Conservation (phyloP, 257 asterid genomes). For the Marsdenia floribunda region DNA sequence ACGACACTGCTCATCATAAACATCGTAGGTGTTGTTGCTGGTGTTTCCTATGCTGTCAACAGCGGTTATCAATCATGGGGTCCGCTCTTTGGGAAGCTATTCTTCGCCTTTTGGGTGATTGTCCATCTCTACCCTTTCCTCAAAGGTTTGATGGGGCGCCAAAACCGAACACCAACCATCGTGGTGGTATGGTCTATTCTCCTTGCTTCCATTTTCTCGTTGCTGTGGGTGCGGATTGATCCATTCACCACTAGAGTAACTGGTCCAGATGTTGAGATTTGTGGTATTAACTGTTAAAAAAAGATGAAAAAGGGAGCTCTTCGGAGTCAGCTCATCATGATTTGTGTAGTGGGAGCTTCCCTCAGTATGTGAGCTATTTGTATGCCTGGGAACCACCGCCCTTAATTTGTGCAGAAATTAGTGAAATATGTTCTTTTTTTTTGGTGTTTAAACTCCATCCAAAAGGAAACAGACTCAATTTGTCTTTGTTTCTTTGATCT, state of each 20-base stretch:
- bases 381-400: not conserved
- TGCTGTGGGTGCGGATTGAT: slow-evolving; percentile 85
- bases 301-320: not conserved
- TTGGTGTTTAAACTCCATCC: not conserved
- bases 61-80: slow-evolving; percentile 99
- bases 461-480: not conserved
- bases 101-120: slow-evolving; percentile 97
- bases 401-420: slow-evolving; percentile 5
- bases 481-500: not conserved
- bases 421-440: not conserved
- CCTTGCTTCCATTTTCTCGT: slow-evolving; percentile 86
- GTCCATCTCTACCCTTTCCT: slow-evolving; percentile 94
- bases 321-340: too few relatives aligned
- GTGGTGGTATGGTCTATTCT: slow-evolving; percentile 95
- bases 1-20: slow-evolving; percentile 85
- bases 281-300: slow-evolving; percentile 81
- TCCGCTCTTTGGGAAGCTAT: slow-evolving; percentile 82
- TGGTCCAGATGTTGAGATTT: slow-evolving; percentile 67
- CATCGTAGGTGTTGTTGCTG: slow-evolving; percentile 90
- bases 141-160: slow-evolving; percentile 95
- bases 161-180: slow-evolving; percentile 88
- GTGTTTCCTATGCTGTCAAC: slow-evolving; percentile 86
- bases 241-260: slow-evolving; percentile 88
- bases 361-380: not conserved
- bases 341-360: too few relatives aligned